Percentiles rank a stretch among this genome's conserved stretches.
Evolutionary conservation across 164 flowering plant species (phyloP).

Genomic region (Akebia trifoliata): DNA sequence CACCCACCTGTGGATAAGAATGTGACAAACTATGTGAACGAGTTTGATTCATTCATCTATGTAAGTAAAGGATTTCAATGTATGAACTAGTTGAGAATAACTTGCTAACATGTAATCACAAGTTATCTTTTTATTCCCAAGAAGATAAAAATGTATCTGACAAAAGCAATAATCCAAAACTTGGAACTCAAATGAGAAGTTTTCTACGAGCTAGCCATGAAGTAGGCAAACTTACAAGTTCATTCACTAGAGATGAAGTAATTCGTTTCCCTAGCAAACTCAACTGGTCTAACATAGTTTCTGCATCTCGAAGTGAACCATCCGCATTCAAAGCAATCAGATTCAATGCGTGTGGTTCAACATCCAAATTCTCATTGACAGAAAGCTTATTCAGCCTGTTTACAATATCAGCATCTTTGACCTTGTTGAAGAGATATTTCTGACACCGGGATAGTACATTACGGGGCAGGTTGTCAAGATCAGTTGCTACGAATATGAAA

Average conservation of each 20-base stretch:
- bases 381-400: slow-evolving; percentile 61
- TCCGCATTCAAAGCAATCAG: slow-evolving; percentile 90
- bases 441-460: slow-evolving; percentile 79
- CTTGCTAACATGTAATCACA: background rate
- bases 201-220: background rate
- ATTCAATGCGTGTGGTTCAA: slow-evolving; percentile 76
- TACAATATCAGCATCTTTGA: slow-evolving; percentile 69
- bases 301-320: slow-evolving; percentile 96
- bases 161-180: background rate
- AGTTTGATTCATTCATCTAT: background rate
- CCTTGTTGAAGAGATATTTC: slow-evolving; percentile 78
- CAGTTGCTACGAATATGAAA: slow-evolving; percentile 76
- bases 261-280: slow-evolving; percentile 85
- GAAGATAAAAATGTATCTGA: background rate
- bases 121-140: background rate
- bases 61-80: background rate
- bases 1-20: slow-evolving; percentile 58
- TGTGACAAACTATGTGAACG: background rate
- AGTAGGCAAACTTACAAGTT: slow-evolving; percentile 62
- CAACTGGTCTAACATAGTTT: slow-evolving; percentile 95
- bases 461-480: slow-evolving; percentile 78
- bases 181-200: background rate
- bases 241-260: slow-evolving; percentile 86
- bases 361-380: slow-evolving; percentile 65
- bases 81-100: background rate